Evolutionary conservation across 352 stramenopile genomes (phyloP), one percentile per base, ranked within the genome.

Genomic region (Pythium guiyangense): DNA sequence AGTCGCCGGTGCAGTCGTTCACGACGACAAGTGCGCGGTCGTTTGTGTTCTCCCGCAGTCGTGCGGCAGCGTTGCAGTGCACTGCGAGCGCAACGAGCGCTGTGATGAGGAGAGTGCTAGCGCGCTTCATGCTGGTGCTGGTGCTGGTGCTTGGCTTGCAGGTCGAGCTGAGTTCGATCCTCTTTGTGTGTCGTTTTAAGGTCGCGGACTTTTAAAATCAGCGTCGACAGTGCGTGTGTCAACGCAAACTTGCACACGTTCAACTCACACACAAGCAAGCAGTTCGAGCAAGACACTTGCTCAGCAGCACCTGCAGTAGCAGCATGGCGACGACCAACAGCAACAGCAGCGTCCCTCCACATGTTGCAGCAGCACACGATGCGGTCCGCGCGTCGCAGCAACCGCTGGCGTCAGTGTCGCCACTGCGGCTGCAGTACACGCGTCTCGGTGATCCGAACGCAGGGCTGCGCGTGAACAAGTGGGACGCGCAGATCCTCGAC

Each of bases 401-500:
- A 26, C 42, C 20, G 45, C 37, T 51, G 15, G 2, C 18, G 18
- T 2, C 18, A 12, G 9, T 1, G 4, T 9, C 18, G 18, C 44
- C 44, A 44, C 37, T 10, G 26, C 34, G n/a, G n/a, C n/a, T n/a
- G n/a, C n/a, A n/a, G 17, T 91, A 89, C 51, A 51, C 57, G 9
- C 62, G 61, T 15, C 67, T 88, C n/a, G 66, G 68, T 6, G 69
- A 72, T 35, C 71, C 76, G 15, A 70, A 56, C 17, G 71, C 63
- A 17, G 73, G 73, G 27, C 67, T 88, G 54, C 79, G 81, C 20
- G 81, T 93, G 62, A 94, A 92, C 70, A 94, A 90, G 47, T 92
- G 79, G 81, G 81, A 94, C 68, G 76, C 84, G 39, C 60, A 77
- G 45, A 90, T 92, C 57, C 65, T 94, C n/a, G 81, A 94, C 56